Evolutionary conservation across 2,329 filamentous ascomycete genomes (phyloP).

Genomic region (Monosporascus sp.): DNA sequence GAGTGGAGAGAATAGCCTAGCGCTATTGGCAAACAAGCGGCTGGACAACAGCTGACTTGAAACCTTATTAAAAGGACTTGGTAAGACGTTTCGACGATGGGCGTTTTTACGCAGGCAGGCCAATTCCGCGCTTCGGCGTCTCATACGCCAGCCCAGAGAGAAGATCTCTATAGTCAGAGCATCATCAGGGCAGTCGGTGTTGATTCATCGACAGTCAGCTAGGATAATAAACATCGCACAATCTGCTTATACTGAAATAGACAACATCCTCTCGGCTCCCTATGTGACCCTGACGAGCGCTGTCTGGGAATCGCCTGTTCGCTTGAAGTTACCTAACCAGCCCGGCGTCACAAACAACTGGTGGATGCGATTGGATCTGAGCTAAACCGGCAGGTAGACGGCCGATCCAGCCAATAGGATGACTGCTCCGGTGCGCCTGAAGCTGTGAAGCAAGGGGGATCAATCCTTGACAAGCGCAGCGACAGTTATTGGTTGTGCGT

Average conservation of each 20-base stretch:
- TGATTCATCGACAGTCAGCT: no score
- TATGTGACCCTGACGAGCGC: background rate
- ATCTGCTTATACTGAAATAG: background rate
- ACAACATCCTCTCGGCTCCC: background rate
- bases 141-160: background rate
- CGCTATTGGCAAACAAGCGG: background rate
- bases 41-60: background rate
- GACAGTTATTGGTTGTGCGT: slow-evolving; percentile 7
- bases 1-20: background rate
- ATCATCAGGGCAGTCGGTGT: no score
- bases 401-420: slow-evolving; percentile 22
- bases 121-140: background rate
- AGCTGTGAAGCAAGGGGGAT: slow-evolving; percentile 16
- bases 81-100: background rate
- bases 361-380: slow-evolving; percentile 26
- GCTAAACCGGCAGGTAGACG: slow-evolving; percentile 23
- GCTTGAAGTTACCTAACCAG: slow-evolving; percentile 13
- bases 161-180: no score
- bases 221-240: no score
- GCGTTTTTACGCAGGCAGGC: background rate
- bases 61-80: background rate
- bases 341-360: slow-evolving; percentile 20
- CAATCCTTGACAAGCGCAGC: slow-evolving; percentile 16
- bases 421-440: slow-evolving; percentile 18
- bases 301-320: slow-evolving; percentile 11